Percentiles rank a stretch among this genome's conserved stretches.
Conservation (phyloP, 2,329 filamentous ascomycete genomes). For the Phoma sp. region DNA sequence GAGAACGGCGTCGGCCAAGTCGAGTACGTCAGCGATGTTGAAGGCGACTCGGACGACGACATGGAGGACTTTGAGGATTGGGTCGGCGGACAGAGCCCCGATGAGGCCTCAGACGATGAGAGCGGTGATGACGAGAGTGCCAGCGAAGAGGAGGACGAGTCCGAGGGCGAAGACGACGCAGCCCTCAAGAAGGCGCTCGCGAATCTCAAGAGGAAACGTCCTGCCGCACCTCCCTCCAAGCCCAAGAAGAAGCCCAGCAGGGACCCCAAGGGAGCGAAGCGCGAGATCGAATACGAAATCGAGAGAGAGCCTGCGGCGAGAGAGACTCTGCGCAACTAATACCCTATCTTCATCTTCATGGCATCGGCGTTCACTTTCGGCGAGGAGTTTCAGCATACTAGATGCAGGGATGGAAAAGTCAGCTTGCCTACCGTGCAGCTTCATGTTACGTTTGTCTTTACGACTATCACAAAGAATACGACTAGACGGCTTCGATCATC, state of each 20-base stretch:
- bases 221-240: conserved; percentile 57
- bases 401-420: conserved; percentile 17
- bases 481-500: not conserved
- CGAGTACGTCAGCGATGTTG: conserved; percentile 92
- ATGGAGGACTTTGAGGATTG: conserved; percentile 81
- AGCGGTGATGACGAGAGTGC: conserved; percentile 63
- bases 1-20: conserved; percentile 75
- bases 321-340: conserved; percentile 42
- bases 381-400: conserved; percentile 18
- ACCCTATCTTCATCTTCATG: conserved; percentile 21
- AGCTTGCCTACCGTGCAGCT: not conserved
- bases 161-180: conserved; percentile 59
- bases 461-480: not conserved
- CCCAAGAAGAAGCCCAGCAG: conserved; percentile 62
- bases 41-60: conserved; percentile 74
- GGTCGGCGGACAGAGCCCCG: conserved; percentile 74
- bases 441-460: not conserved
- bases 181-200: conserved; percentile 63
- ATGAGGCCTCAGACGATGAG: conserved; percentile 61
- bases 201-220: conserved; percentile 63
- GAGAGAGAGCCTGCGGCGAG: conserved; percentile 62
- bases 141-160: conserved; percentile 60
- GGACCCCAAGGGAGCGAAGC: conserved; percentile 61
- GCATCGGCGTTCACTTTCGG: conserved; percentile 25
- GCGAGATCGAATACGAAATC: conserved; percentile 80